Evolutionary conservation across 2,329 filamentous ascomycete genomes (phyloP), one percentile per base, ranked within the genome.

Genomic region (Colletotrichum chlorophyti): DNA sequence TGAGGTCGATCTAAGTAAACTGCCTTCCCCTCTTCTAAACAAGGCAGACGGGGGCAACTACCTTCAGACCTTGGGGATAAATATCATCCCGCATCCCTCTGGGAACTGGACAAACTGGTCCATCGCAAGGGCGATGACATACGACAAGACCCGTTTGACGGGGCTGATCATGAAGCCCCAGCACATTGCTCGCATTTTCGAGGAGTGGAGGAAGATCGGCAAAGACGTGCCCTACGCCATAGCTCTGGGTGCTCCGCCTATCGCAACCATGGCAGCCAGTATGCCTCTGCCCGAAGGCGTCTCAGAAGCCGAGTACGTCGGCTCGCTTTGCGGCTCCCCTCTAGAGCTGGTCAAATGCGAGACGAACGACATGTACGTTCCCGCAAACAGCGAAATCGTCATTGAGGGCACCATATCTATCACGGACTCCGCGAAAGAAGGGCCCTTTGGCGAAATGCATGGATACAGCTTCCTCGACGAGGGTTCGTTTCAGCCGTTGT

Each of bases 271-370:
- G 70, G 79, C 77, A 0, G 68, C 77, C 0, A 72, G 70, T 23
- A 79, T 82, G 76, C 79, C 79, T 0, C 66, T 81, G n/a, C 80
- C 80, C 0, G 76, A 77, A 15, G 78, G 79, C 0, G 68, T 82
- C 1, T 75, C 74, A 0, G 81, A 83, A 64, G 75, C 73, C 4
- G 78, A 71, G 1, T 83, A 82, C 49, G 70, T 82, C 6, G 80
- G 80, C 1, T 73, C 79, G 0, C 69, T 83, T 50, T 71, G 71
- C 1, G 79, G 80, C 3, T 58, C 65, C 0, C 68, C 80, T 0
- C 53, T 83, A 6, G 76, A 83, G 27, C 62, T 83, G 0, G 75
- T 80, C 31, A 83, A 82, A 61, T 83, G 80, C 52, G 80, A 83
- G n/a, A 79, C 74, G 0, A 83, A 79, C 53, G 70, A 76, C 21